A percentile compares a stretch with the other conserved stretches of the same genome.
Evolutionary conservation across 805 yeast species (phyloP).

Genomic region (Schizosaccharomyces cryophilus): DNA sequence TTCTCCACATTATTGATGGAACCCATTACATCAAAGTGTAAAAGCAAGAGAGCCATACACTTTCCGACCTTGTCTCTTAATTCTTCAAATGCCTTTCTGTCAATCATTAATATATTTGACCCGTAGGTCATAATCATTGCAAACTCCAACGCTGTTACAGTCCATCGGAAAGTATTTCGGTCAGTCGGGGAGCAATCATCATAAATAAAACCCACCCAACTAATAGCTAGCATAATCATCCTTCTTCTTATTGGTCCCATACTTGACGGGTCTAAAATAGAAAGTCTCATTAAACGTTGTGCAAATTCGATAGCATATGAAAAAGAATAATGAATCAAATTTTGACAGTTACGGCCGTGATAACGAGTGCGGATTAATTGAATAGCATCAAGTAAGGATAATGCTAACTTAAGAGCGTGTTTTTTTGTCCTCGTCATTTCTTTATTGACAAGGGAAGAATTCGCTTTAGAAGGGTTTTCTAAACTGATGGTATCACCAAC

Average conservation of each 20-base stretch:
- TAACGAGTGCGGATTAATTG: conserved; percentile 26
- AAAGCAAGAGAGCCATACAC: conserved; percentile 75
- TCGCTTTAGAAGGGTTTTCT: conserved; percentile 18
- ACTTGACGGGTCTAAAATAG: conserved; percentile 29
- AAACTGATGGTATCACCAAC: conserved; percentile 21
- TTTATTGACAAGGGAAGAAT: conserved; percentile 44
- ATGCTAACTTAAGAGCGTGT: conserved; percentile 40
- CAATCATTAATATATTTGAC: conserved; percentile 58
- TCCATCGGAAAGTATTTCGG: conserved; percentile 78
- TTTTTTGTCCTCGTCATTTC: conserved; percentile 45
- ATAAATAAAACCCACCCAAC: conserved; percentile 79
- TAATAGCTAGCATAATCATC: conserved; percentile 51
- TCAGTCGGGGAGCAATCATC: conserved; percentile 91
- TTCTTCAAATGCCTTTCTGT: conserved; percentile 46
- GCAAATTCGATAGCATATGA: conserved; percentile 64
- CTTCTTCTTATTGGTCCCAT: conserved; percentile 46
- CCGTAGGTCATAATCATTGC: conserved; percentile 88
- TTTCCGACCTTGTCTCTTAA: conserved; percentile 71
- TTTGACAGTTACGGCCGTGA: conserved; percentile 41
- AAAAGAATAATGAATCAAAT: conserved; percentile 47
- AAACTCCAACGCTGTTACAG: conserved; percentile 83
- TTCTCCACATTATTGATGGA: conserved; percentile 27
- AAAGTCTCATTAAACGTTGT: conserved; percentile 35
- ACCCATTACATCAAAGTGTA: conserved; percentile 96
- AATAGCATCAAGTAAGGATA: conserved; percentile 38